A percentile compares a stretch with the other conserved stretches of the same genome.
phyloP scores from a whole-genome alignment of 2,329 filamentous ascomycete genomes.

The Fonsecaea pugnacius region DNA sequence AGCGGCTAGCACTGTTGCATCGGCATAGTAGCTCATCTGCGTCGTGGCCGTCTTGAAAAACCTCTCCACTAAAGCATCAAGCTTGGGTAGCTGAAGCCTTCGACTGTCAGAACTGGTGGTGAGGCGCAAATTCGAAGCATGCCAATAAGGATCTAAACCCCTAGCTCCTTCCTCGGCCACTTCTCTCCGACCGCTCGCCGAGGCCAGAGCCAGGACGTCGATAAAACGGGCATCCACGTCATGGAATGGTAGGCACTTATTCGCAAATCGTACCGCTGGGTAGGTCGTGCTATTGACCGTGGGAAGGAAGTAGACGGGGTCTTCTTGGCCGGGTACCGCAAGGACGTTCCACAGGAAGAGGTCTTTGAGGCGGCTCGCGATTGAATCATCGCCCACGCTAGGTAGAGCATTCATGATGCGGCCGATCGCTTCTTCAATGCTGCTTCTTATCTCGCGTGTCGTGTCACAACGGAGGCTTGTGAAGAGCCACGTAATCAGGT shows the following conservation, averaged over 20 bases:
- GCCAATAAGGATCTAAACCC: slow-evolving; percentile 81
- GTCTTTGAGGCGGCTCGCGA: slow-evolving; percentile 52
- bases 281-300: slow-evolving; percentile 76
- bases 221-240: slow-evolving; percentile 85
- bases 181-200: slow-evolving; percentile 76
- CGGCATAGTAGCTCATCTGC: slow-evolving; percentile 42
- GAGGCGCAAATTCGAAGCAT: slow-evolving; percentile 41
- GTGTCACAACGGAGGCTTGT: slow-evolving; percentile 79
- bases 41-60: slow-evolving; percentile 49
- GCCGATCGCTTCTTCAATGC: slow-evolving; percentile 86
- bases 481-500: slow-evolving; percentile 77
- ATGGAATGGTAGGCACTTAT: slow-evolving; percentile 78
- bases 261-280: slow-evolving; percentile 84
- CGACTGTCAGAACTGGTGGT: neutral
- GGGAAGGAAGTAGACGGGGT: slow-evolving; percentile 45
- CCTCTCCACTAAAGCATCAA: slow-evolving; percentile 50
- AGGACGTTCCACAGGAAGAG: slow-evolving; percentile 73
- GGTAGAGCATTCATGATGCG: slow-evolving; percentile 67
- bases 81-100: slow-evolving; percentile 47
- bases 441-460: slow-evolving; percentile 74
- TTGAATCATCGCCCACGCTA: slow-evolving; percentile 46
- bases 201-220: slow-evolving; percentile 77
- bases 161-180: slow-evolving; percentile 87
- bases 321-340: slow-evolving; percentile 48
- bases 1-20: slow-evolving; percentile 64